A percentile compares a stretch with the other conserved stretches of the same genome.
phyloP scores from a whole-genome alignment of 1,284 basidiomycete species.

The Psilocybe mexicana region DNA sequence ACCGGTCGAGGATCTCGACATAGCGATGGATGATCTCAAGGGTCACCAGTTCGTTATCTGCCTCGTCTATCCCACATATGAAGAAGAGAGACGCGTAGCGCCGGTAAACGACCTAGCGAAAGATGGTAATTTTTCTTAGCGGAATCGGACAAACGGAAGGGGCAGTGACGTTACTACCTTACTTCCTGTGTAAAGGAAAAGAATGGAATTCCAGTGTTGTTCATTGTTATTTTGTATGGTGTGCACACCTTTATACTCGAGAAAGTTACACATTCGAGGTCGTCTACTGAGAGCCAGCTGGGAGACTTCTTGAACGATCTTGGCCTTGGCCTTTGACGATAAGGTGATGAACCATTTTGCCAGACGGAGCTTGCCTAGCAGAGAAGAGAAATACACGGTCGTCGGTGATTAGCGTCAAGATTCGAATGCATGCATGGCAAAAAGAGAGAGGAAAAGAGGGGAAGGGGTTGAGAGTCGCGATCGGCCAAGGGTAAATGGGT shows the following conservation, averaged over 20 bases:
- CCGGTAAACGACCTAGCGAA: conserved; percentile 67
- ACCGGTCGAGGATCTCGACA: conserved; percentile 92
- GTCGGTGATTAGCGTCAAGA: neutral
- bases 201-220: neutral
- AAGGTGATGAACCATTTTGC: conserved; percentile 97
- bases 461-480: neutral
- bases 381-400: neutral
- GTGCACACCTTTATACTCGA: conserved; percentile 90
- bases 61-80: conserved; percentile 82
- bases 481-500: no score
- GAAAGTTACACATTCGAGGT: conserved; percentile 94
- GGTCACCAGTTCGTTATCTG: conserved; percentile 88
- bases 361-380: conserved; percentile 86
- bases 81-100: conserved; percentile 97
- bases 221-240: neutral
- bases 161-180: conserved; percentile 54
- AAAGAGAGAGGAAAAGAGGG: neutral
- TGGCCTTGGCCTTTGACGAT: conserved; percentile 84
- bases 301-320: conserved; percentile 97
- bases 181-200: conserved; percentile 51
- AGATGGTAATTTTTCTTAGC: neutral
- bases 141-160: neutral
- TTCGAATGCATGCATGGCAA: no score
- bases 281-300: conserved; percentile 90
- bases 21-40: conserved; percentile 95